Evolutionary conservation across 805 yeast genomes (phyloP), one percentile per base, ranked within the genome.

Genomic region (Priceomyces medius): DNA sequence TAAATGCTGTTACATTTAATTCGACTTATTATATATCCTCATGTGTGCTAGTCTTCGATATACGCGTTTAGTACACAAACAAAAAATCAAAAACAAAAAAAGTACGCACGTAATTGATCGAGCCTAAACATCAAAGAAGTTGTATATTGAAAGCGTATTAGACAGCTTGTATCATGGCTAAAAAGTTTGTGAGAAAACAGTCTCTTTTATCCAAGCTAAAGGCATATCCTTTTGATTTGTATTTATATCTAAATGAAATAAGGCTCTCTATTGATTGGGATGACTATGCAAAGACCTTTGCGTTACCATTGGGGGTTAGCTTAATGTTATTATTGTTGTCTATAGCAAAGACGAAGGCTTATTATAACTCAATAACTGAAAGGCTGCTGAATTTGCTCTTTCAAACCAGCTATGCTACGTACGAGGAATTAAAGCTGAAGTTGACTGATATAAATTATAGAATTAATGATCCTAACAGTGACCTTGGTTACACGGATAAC

Each of bases 181-280:
- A 43, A 32, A 45, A 35, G 19, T 17, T 48, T 12, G 36, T 64
- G 19, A 47, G 69, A 40, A 56, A 51, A 35, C 67, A 56, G 41
- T 59, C 64, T 38, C 44, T 66, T n/a, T 38, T 54, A 23, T 53
- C 61, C 26, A 58, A 56, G 40, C 52, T 69, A 38, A 56, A 53
- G 43, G 49, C 59, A 14, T 64, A 56, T 38, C 76, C 76, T 4
- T 60, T 66, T 29, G 76, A 71, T 38, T 41, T 63, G 21, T 57
- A 59, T 36, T 55, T 71, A 5, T 62, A 58, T 40, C 20, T 64
- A 37, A 65, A 69, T 41, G 76, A 71, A 42, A 27, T 55, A n/a
- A 45, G 61, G 17, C 46, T 62, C 14, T 63, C 72, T 3, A 66
- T 71, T 12, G 74, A 68, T 23, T 70, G 74, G 75, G 74, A 71